Evolutionary conservation across 192 early-diverging fungal species (phyloP), one percentile per base, ranked within the genome.

Genomic region (Mortierella claussenii): DNA sequence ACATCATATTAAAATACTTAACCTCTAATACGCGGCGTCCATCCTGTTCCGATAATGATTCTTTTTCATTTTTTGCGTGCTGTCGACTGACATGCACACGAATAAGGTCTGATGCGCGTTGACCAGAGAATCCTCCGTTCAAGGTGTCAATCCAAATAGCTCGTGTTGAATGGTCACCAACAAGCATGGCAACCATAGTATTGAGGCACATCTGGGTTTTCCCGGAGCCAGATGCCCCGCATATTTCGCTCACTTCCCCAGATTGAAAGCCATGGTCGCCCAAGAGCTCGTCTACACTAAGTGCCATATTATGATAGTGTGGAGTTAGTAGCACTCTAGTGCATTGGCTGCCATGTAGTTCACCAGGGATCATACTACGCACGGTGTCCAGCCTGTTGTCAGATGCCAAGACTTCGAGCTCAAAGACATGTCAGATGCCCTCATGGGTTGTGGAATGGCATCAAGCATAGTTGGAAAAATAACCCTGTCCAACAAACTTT

Each of bases 111-210:
- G 64, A 67, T 0, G 53, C 33, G 0, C 58, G 56, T 43, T 67
- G 63, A 31, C 49, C 64, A 12, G 73, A 76, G 36, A 76, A 76
- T 17, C 44, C 58, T 20, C 59, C 46, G 23, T 66, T 44, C 10
- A 49, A 26, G 21, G 73, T 66, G 23, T 76, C 73, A 46, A 76
- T 62, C 73, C 73, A 76, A 30, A 67, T 52, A 0, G 58, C 73
- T 10, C 23, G 34, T 15, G 46, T 43, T 42, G 27, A 30, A 28
- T 26, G 27, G 37, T 66, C 45, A 27, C 27, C 13, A 0, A 67
- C 27, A 12, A 76, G 34, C 44, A 62, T 45, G 1, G 58, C 5
- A 13, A 57, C 36, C 49, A 37, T 50, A 7, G 73, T 21, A 43
- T 56, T 52, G 7, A 76, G 46, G 15, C 73, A 76, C 18, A 76